Evolutionary conservation across 257 asterid genomes (phyloP).

Genomic region (Penstemon davidsonii): DNA sequence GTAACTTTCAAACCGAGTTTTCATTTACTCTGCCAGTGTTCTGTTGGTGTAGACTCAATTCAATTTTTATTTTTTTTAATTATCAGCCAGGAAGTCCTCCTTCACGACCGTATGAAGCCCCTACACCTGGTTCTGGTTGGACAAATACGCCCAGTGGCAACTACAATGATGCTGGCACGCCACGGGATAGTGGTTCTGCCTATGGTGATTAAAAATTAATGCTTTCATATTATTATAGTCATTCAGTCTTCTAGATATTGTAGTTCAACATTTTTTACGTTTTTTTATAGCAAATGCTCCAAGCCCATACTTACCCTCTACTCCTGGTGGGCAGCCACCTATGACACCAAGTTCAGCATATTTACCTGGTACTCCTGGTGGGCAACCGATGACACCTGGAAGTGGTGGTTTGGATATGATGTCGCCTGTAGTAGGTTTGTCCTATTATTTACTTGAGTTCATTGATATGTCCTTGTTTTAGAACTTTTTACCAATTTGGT

Average conservation of each 20-base stretch:
- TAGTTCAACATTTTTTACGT: neutral
- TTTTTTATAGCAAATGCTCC: constrained; percentile 84
- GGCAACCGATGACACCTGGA: constrained; percentile 98
- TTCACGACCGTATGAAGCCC: constrained; percentile 90
- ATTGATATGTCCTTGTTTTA: neutral
- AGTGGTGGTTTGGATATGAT: constrained; percentile 94
- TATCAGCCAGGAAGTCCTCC: constrained; percentile 85
- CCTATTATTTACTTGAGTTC: constrained; percentile 9
- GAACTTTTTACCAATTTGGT: neutral
- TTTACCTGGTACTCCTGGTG: constrained; percentile 98
- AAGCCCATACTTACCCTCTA: constrained; percentile 94
- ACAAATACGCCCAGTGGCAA: constrained; percentile 54
- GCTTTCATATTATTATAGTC: neutral
- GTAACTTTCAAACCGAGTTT: constrained; percentile 32
- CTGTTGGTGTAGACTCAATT: neutral
- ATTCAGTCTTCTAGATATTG: neutral
- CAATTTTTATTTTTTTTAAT: constrained; percentile 16
- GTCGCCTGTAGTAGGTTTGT: constrained; percentile 89
- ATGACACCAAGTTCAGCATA: constrained; percentile 96
- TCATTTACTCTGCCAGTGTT: neutral
- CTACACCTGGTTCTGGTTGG: constrained; percentile 97
- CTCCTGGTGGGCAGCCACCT: constrained; percentile 98
- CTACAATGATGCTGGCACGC: constrained; percentile 83
- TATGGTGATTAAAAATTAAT: constrained; percentile 52
- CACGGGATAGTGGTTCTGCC: constrained; percentile 73